Conservation (phyloP, 2,329 filamentous ascomycete genomes). For the Coniochaeta prunicola region DNA sequence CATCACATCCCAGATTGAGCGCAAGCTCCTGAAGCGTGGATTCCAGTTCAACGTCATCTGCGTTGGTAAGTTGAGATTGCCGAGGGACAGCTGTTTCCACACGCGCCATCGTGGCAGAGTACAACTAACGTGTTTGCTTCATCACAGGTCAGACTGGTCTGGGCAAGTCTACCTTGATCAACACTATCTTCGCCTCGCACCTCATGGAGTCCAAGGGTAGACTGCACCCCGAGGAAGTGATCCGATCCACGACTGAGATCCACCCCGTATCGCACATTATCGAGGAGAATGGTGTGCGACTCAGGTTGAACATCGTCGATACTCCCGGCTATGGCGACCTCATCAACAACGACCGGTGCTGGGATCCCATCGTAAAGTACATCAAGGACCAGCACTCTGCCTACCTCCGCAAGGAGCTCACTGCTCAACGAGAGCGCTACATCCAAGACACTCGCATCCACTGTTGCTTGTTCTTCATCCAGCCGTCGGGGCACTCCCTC, state of each 20-base stretch:
- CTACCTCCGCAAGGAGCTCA: constrained; percentile 98
- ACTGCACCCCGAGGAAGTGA: constrained; percentile 82
- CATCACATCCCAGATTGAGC: constrained; percentile 99
- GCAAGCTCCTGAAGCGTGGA: constrained; percentile 98
- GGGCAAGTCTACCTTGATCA: constrained; percentile 98
- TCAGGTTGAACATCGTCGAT: constrained; percentile 97
- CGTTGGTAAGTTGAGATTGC: constrained; percentile 65
- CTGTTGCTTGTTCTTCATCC: constrained; percentile 99
- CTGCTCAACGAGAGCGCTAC: constrained; percentile 96
- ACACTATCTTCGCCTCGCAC: constrained; percentile 99
- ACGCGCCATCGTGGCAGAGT: background rate
- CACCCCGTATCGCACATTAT: constrained; percentile 97
- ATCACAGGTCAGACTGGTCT: constrained; percentile 86
- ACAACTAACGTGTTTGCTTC: constrained; percentile 22
- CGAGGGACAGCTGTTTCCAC: background rate
- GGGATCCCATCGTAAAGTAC: constrained; percentile 99
- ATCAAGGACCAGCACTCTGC: constrained; percentile 99
- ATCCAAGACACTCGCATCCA: constrained; percentile 99
- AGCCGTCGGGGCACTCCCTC: constrained; percentile 93
- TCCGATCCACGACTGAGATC: constrained; percentile 95
- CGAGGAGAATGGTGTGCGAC: constrained; percentile 97
- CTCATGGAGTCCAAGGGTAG: constrained; percentile 98
- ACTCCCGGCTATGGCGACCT: constrained; percentile 97
- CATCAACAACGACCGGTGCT: constrained; percentile 99
- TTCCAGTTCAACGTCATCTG: constrained; percentile 99